Evolutionary conservation across 768 basidiomycete genomes (phyloP).

Genomic region (Leucocoprinus birnbaumii): DNA sequence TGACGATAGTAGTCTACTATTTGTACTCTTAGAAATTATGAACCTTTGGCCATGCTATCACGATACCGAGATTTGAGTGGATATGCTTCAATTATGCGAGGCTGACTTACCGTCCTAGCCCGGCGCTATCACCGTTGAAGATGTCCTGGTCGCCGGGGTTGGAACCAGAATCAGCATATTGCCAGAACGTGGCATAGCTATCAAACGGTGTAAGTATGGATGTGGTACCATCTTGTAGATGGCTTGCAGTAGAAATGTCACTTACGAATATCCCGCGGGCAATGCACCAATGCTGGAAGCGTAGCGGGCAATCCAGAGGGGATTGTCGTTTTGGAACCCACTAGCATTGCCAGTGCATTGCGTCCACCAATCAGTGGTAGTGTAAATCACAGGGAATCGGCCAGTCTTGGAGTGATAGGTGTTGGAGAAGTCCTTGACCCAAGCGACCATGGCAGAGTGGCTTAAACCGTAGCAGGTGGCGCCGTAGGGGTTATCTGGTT

Average conservation of each 20-base stretch:
- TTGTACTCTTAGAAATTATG: neutral
- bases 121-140: conserved; percentile 45
- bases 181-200: conserved; percentile 57
- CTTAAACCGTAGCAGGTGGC: conserved; percentile 53
- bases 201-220: neutral
- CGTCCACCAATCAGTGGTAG: conserved; percentile 67
- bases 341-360: conserved; percentile 60
- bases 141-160: conserved; percentile 57
- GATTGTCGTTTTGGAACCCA: conserved; percentile 46
- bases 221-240: too few relatives aligned
- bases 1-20: too few relatives aligned
- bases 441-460: conserved; percentile 54
- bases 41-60: conserved; percentile 1
- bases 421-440: conserved; percentile 60
- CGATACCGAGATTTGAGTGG: too few relatives aligned
- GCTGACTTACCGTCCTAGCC: conserved; percentile 2
- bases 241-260: too few relatives aligned
- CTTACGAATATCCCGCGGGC: conserved; percentile 56
- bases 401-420: conserved; percentile 50
- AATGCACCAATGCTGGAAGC: conserved; percentile 47
- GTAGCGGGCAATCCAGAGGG: conserved; percentile 61
- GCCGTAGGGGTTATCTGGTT: conserved; percentile 48
- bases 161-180: conserved; percentile 51
- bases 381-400: conserved; percentile 44
- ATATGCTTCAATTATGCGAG: neutral